These are phyloP conservation scores for Mentha longifolia DNA, from an alignment of 257 asterid species.

Conservation along the genomic window DNA sequence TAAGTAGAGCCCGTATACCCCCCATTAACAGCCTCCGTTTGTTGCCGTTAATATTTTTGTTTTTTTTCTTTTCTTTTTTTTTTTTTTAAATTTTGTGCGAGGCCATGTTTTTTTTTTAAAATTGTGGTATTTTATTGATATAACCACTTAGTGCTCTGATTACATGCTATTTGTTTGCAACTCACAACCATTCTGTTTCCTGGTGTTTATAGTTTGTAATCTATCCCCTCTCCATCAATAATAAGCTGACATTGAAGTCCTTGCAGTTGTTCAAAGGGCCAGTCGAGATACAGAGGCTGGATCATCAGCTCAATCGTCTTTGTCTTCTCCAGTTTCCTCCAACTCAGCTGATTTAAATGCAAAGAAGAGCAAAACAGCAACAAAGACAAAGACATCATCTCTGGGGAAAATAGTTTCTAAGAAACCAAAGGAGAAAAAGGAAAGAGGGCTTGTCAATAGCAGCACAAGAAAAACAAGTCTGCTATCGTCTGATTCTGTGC, in stretches of 20 bases:
- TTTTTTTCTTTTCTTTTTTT: too few relatives aligned
- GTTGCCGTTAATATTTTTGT: too few relatives aligned
- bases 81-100: too few relatives aligned
- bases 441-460: background rate
- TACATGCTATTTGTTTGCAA: background rate
- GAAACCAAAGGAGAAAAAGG: background rate
- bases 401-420: background rate
- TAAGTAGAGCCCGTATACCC: too few relatives aligned
- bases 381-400: conserved; percentile 11
- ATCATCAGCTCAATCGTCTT: background rate
- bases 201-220: background rate
- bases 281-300: conserved; percentile 18
- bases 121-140: background rate
- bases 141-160: background rate
- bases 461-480: background rate
- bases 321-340: conserved; percentile 33
- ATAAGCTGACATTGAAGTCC: conserved; percentile 13
- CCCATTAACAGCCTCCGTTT: too few relatives aligned
- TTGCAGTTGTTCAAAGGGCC: conserved; percentile 19
- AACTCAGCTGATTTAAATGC: conserved; percentile 33
- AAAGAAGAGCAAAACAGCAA: conserved; percentile 25
- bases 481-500: conserved; percentile 31
- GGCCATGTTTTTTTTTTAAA: too few relatives aligned
- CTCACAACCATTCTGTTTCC: background rate
- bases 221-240: background rate